Evolutionary conservation across 2,329 filamentous ascomycete genomes (phyloP).

Genomic region (Aureobasidium sp.): DNA sequence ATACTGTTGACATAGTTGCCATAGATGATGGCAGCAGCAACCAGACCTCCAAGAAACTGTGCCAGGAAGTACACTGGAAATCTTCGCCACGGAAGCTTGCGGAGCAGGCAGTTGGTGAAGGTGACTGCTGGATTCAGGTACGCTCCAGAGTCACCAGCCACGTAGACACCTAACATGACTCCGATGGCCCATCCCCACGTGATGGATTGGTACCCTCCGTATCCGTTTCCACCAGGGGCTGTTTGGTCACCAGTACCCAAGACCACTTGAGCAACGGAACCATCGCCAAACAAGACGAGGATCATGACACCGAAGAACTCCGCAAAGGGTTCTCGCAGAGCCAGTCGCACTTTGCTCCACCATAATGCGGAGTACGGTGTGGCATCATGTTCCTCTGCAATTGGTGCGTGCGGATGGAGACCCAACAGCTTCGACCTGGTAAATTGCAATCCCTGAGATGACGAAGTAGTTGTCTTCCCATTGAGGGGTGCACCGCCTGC

Average conservation of each 20-base stretch:
- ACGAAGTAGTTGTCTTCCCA: neutral
- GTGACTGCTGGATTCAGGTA: slow-evolving; percentile 65
- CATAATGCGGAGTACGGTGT: slow-evolving; percentile 38
- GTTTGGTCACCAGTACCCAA: slow-evolving; percentile 55
- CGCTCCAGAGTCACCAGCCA: slow-evolving; percentile 36
- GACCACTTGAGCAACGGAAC: slow-evolving; percentile 75
- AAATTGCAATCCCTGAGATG: slow-evolving; percentile 21
- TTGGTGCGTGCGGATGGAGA: slow-evolving; percentile 44
- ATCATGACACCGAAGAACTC: slow-evolving; percentile 50
- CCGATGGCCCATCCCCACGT: slow-evolving; percentile 57
- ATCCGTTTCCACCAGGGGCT: slow-evolving; percentile 48
- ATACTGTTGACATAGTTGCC: too few relatives aligned
- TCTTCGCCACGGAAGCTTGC: slow-evolving; percentile 69
- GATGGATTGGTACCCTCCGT: slow-evolving; percentile 60
- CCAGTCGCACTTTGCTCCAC: slow-evolving; percentile 42
- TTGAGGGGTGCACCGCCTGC: slow-evolving; percentile 12
- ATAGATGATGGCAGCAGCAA: too few relatives aligned
- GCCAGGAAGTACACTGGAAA: slow-evolving; percentile 73
- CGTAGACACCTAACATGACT: slow-evolving; percentile 69
- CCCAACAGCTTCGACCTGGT: slow-evolving; percentile 31
- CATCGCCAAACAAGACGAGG: slow-evolving; percentile 74
- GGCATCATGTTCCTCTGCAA: slow-evolving; percentile 45
- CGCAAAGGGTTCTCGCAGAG: slow-evolving; percentile 47
- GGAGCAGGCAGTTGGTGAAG: slow-evolving; percentile 73
- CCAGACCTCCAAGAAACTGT: slow-evolving; percentile 73